phyloP scores from a whole-genome alignment of 148 eudicot genomes.

The Vaccinium macrocarpon region DNA sequence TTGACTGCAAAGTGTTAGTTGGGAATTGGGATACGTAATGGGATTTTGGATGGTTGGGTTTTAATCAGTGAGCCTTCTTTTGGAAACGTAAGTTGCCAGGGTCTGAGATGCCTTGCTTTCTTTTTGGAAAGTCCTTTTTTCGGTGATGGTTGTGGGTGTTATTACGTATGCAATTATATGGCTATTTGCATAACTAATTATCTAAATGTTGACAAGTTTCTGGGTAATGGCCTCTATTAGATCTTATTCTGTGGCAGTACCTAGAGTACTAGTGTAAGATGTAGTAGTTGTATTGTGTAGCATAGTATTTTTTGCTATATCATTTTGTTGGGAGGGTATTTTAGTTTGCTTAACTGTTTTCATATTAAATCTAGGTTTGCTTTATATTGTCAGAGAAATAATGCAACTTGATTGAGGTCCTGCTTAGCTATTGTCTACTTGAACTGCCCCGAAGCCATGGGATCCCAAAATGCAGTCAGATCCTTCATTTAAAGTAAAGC shows the following conservation, averaged over 20 bases:
- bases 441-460: not conserved
- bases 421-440: not conserved
- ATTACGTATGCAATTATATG: not conserved
- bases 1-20: not conserved
- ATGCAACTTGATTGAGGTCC: not conserved
- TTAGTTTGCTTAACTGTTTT: not conserved
- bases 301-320: not conserved
- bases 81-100: not conserved
- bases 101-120: not conserved
- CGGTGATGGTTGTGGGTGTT: not conserved
- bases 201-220: not conserved
- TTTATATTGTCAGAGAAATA: not conserved
- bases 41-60: not conserved
- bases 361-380: not conserved
- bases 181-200: not conserved
- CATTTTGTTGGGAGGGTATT: not conserved
- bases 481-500: not conserved
- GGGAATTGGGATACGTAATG: not conserved
- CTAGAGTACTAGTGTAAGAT: not conserved
- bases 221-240: not conserved
- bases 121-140: not conserved
- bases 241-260: not conserved
- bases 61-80: not conserved
- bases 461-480: constrained; percentile 3
- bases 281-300: not conserved